These are phyloP conservation scores for Corylus americana DNA, from an alignment of 306 rosid genomes.

Conservation along the genomic window DNA sequence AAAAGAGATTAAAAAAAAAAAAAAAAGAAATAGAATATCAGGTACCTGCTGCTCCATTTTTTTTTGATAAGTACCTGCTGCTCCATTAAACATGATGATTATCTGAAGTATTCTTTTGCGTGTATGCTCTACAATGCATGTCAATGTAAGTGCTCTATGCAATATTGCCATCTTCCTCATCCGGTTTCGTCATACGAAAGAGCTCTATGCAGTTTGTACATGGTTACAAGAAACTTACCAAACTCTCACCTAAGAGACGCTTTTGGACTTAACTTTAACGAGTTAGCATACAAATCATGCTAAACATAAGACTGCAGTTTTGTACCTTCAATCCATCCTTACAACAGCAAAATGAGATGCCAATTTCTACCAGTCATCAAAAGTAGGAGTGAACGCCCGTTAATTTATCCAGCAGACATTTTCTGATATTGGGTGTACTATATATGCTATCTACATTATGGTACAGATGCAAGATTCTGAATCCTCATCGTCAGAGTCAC, in stretches of 20 bases:
- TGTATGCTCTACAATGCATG: constrained; percentile 30
- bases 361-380: constrained; percentile 26
- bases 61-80: constrained; percentile 11
- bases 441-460: constrained; percentile 63
- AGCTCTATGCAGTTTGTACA: constrained; percentile 25
- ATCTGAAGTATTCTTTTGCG: constrained; percentile 20
- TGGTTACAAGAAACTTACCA: constrained; percentile 26
- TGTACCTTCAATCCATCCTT: constrained; percentile 39
- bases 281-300: constrained; percentile 31
- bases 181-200: constrained; percentile 30
- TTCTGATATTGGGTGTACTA: constrained; percentile 29
- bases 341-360: constrained; percentile 23
- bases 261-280: constrained; percentile 36
- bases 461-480: constrained; percentile 74
- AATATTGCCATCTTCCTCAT: constrained; percentile 28
- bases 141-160: constrained; percentile 10
- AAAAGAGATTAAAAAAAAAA: background rate
- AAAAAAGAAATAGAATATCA: constrained; percentile 19
- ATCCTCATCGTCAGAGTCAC: constrained; percentile 79
- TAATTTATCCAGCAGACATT: constrained; percentile 43
- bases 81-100: constrained; percentile 17
- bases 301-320: constrained; percentile 30
- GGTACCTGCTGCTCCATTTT: constrained; percentile 21
- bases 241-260: constrained; percentile 29
- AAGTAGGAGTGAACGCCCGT: constrained; percentile 34